These are phyloP conservation scores for Metarhizium guizhouense DNA, from an alignment of 2,329 filamentous ascomycete genomes.

Conservation along the genomic window DNA sequence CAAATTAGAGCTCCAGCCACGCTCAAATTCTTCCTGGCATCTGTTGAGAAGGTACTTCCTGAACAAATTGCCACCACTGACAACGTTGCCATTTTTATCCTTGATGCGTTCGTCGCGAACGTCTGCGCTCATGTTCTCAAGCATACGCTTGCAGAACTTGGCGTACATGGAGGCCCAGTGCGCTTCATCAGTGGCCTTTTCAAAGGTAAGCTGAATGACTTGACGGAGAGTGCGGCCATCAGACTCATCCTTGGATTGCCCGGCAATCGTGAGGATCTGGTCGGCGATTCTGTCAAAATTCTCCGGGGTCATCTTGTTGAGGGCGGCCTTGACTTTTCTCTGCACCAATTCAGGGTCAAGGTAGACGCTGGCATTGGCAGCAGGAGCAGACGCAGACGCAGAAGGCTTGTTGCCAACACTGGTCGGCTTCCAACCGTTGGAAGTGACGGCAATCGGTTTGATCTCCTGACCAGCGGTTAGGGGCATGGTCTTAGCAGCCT, in stretches of 20 bases:
- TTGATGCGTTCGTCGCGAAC: conserved; percentile 93
- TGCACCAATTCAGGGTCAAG: conserved; percentile 91
- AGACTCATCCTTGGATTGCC: conserved; percentile 88
- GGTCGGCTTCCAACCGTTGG: conserved; percentile 83
- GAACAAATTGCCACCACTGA: conserved; percentile 90
- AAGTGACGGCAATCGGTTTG: conserved; percentile 64
- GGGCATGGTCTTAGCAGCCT: conserved; percentile 81
- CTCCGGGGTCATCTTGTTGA: conserved; percentile 99
- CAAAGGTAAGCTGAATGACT: conserved; percentile 97
- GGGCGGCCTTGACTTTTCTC: conserved; percentile 93
- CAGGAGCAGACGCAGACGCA: conserved; percentile 25
- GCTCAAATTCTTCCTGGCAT: conserved; percentile 98
- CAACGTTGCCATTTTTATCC: conserved; percentile 80
- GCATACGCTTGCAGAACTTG: conserved; percentile 95
- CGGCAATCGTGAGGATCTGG: conserved; percentile 85
- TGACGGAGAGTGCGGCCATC: conserved; percentile 93
- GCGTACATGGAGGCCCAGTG: conserved; percentile 99
- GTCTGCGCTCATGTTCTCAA: conserved; percentile 87
- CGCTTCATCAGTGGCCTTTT: conserved; percentile 96
- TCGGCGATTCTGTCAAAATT: conserved; percentile 95
- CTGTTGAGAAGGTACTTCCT: conserved; percentile 97
- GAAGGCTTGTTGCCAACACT: conserved; percentile 46
- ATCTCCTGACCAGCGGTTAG: conserved; percentile 76
- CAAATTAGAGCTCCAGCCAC: conserved; percentile 87
- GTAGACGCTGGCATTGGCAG: conserved; percentile 32